Conservation (phyloP, 345 rosid species). For the Eutrema yunnanense region DNA sequence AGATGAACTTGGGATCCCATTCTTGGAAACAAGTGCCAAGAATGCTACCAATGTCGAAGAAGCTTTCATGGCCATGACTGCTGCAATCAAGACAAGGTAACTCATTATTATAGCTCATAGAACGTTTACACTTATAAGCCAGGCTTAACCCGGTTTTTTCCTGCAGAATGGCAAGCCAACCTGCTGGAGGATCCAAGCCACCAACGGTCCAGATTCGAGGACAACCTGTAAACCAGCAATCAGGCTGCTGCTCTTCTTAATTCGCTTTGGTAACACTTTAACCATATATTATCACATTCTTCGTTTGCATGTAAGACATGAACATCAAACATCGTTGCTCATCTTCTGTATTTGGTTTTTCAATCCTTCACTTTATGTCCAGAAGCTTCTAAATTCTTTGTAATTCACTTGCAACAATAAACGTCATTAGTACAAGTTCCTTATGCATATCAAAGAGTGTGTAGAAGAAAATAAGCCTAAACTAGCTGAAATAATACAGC, state of each 20-base stretch:
- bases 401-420: slow-evolving; percentile 21
- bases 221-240: slow-evolving; percentile 87
- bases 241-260: slow-evolving; percentile 90
- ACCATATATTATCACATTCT: slow-evolving; percentile 22
- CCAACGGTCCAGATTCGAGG: slow-evolving; percentile 94
- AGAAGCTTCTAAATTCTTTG: slow-evolving; percentile 24
- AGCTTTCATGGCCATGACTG: slow-evolving; percentile 84
- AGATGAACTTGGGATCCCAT: slow-evolving; percentile 69
- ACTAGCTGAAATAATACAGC: not conserved
- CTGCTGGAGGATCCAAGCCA: slow-evolving; percentile 66
- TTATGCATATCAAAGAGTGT: not conserved
- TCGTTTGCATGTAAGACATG: slow-evolving; percentile 23
- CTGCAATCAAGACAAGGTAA: slow-evolving; percentile 63
- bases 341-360: slow-evolving; percentile 13
- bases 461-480: not conserved
- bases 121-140: not conserved
- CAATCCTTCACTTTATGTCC: slow-evolving; percentile 1
- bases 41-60: slow-evolving; percentile 62
- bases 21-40: slow-evolving; percentile 83
- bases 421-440: not conserved
- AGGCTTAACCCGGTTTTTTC: not conserved
- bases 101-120: not conserved
- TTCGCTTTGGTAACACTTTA: slow-evolving; percentile 8
- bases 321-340: not conserved
- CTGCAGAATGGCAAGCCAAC: slow-evolving; percentile 96